phyloP scores from a whole-genome alignment of 2,329 filamentous ascomycete species.

The Microsporum audouinii region DNA sequence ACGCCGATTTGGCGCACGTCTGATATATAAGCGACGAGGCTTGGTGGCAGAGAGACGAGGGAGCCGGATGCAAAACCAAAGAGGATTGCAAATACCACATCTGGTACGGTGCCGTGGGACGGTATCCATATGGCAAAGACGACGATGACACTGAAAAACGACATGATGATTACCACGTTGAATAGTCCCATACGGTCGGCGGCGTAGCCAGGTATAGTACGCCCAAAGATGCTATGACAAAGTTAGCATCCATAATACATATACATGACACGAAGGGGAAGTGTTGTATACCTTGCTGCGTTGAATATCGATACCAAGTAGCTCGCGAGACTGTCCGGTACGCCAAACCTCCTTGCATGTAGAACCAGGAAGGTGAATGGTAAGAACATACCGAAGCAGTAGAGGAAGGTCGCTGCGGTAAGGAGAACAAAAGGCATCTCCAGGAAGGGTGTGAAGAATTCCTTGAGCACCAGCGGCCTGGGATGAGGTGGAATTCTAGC shows the following conservation, averaged over 20 bases:
- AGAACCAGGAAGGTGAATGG: constrained; percentile 43
- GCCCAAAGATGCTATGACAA: constrained; percentile 39
- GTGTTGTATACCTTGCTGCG: constrained; percentile 28
- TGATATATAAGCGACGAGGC: constrained; percentile 58
- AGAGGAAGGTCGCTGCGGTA: constrained; percentile 41
- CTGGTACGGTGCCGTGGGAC: constrained; percentile 36
- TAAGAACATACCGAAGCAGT: constrained; percentile 50
- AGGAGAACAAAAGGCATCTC: constrained; percentile 39
- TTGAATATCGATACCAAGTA: constrained; percentile 48
- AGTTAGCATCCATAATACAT: constrained; percentile 2
- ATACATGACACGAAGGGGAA: neutral
- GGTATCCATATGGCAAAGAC: constrained; percentile 47
- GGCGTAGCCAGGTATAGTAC: constrained; percentile 44
- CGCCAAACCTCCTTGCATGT: constrained; percentile 38
- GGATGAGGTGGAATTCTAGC: constrained; percentile 30
- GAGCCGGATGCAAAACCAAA: constrained; percentile 60
- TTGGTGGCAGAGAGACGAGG: constrained; percentile 52
- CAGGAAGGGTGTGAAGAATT: constrained; percentile 27
- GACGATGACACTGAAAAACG: constrained; percentile 35
- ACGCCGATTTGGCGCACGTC: constrained; percentile 59
- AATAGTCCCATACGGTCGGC: constrained; percentile 45
- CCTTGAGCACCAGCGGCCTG: constrained; percentile 6
- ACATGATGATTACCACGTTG: constrained; percentile 44
- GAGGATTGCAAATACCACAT: constrained; percentile 51
- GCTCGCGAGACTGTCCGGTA: constrained; percentile 37